Evolutionary conservation across 108 stramenopile species (phyloP).

Genomic region (Cyclostephanos tholiformis): DNA sequence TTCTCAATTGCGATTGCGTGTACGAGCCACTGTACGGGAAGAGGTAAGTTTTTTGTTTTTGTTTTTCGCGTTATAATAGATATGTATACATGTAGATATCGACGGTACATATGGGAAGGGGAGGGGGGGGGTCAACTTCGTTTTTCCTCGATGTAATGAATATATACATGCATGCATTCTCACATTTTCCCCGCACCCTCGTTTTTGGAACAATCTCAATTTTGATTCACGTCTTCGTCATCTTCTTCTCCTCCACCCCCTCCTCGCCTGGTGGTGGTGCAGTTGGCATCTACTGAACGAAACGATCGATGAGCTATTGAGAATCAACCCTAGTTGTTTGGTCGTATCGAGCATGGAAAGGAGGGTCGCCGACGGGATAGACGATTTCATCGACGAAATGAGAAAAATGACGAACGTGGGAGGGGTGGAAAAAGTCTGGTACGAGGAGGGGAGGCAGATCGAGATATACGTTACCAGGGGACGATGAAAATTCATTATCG

Average conservation of each 20-base stretch:
- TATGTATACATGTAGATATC: too few relatives aligned
- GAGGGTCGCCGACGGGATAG: constrained; percentile 68
- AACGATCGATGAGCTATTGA: constrained; percentile 61
- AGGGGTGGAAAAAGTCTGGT: constrained; percentile 39
- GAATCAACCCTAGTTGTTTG: constrained; percentile 54
- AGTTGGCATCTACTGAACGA: constrained; percentile 73
- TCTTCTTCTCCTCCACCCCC: background rate
- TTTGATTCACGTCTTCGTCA: background rate
- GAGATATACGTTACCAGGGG: constrained; percentile 28
- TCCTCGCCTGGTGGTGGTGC: too few relatives aligned
- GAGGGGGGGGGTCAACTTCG: too few relatives aligned
- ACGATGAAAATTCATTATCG: too few relatives aligned
- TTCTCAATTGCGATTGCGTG: constrained; percentile 86
- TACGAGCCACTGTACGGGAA: constrained; percentile 86
- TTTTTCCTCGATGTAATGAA: too few relatives aligned
- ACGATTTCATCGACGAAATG: constrained; percentile 59
- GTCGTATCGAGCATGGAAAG: constrained; percentile 78
- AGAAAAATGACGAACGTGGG: constrained; percentile 27
- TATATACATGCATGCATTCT: too few relatives aligned
- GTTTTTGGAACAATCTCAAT: background rate
- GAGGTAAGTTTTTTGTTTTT: constrained; percentile 6
- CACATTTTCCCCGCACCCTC: background rate
- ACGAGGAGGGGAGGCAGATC: constrained; percentile 30
- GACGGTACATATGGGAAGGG: too few relatives aligned
- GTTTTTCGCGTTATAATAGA: background rate